These are phyloP conservation scores for Exutisphaerella laricina DNA, from an alignment of 2,329 filamentous ascomycete species.

Conservation along the genomic window DNA sequence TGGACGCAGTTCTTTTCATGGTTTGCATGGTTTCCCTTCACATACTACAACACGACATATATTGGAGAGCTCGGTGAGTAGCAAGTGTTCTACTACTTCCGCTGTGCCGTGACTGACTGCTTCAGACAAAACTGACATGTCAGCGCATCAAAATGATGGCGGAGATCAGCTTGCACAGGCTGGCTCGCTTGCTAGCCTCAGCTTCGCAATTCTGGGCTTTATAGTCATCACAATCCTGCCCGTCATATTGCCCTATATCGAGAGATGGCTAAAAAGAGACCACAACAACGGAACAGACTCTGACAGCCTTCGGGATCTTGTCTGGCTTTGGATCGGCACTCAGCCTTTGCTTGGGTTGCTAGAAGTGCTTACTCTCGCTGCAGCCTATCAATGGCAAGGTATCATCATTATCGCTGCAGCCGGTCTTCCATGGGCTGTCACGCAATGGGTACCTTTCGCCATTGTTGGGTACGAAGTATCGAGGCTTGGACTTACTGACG, in stretches of 20 bases:
- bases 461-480: conserved; percentile 18
- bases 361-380: conserved; percentile 14
- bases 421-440: conserved; percentile 19
- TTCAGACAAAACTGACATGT: no score
- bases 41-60: conserved; percentile 21
- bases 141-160: neutral
- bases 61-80: conserved; percentile 20
- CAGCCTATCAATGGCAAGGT: conserved; percentile 20
- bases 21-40: conserved; percentile 22
- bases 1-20: conserved; percentile 15
- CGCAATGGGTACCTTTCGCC: conserved; percentile 20
- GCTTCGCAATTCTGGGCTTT: conserved; percentile 20
- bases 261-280: neutral
- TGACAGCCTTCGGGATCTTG: conserved; percentile 8
- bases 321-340: conserved; percentile 17
- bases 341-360: conserved; percentile 19
- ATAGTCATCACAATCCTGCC: conserved; percentile 16
- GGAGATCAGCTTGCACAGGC: conserved; percentile 17
- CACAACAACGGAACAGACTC: neutral
- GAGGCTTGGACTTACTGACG: conserved; percentile 12
- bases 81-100: no score
- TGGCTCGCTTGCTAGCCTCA: conserved; percentile 16
- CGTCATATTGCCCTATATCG: conserved; percentile 6
- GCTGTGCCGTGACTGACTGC: no score
- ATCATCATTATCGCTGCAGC: conserved; percentile 16